These are phyloP conservation scores for Jamesozyma spencerorum DNA, from an alignment of 805 yeast genomes.

Conservation along the genomic window DNA sequence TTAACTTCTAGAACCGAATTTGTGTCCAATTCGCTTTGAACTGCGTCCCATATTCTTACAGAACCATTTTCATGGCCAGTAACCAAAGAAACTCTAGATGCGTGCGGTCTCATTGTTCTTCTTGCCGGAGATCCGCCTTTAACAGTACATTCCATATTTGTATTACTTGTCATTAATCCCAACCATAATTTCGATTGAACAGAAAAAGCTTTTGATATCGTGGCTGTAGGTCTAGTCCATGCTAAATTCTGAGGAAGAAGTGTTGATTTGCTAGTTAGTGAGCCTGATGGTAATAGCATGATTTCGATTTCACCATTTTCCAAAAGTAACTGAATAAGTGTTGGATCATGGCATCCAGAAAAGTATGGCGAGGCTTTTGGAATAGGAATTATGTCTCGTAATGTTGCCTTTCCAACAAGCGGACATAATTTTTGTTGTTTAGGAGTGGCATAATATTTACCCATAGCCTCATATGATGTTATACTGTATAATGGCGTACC, in stretches of 20 bases:
- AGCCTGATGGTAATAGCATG: slow-evolving; percentile 48
- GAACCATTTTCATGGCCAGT: slow-evolving; percentile 86
- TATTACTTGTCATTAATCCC: slow-evolving; percentile 47
- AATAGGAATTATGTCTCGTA: slow-evolving; percentile 44
- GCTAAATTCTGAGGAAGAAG: slow-evolving; percentile 74
- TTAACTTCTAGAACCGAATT: slow-evolving; percentile 51
- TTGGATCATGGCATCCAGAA: slow-evolving; percentile 72
- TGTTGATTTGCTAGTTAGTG: slow-evolving; percentile 41
- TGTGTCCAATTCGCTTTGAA: slow-evolving; percentile 61
- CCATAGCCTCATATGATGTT: slow-evolving; percentile 79
- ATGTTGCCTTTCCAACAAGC: slow-evolving; percentile 37
- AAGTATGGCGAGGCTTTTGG: slow-evolving; percentile 65
- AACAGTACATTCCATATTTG: slow-evolving; percentile 38
- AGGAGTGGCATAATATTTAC: slow-evolving; percentile 58
- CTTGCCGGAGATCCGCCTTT: slow-evolving; percentile 67
- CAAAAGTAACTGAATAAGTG: slow-evolving; percentile 46
- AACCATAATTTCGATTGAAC: slow-evolving; percentile 65
- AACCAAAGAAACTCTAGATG: slow-evolving; percentile 50
- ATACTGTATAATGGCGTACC: slow-evolving; percentile 67
- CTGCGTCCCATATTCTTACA: slow-evolving; percentile 75
- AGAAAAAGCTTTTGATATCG: slow-evolving; percentile 44
- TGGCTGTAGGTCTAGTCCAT: slow-evolving; percentile 67
- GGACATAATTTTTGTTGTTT: slow-evolving; percentile 49
- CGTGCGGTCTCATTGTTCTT: slow-evolving; percentile 39
- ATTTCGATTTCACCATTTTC: slow-evolving; percentile 60